Evolutionary conservation across 768 basidiomycete species (phyloP), one percentile per base, ranked within the genome.

Genomic region (Podaxis pistillaris): DNA sequence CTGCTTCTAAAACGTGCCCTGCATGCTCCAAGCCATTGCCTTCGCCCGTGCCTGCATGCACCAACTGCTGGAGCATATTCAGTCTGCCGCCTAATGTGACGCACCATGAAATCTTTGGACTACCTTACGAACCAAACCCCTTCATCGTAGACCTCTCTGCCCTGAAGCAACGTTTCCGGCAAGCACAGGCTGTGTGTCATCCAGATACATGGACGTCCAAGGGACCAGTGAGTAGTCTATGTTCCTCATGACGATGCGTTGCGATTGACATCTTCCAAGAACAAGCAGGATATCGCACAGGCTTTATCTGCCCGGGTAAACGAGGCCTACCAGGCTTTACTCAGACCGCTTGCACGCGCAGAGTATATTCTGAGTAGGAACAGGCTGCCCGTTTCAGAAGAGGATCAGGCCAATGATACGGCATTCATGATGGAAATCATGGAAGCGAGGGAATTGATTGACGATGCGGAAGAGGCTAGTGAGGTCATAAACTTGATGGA

Each of bases 171-270:
- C 81, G 82, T 30, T 96, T 93, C 71, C 77, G 90, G 37, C 76
- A 82, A 51, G 84, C 90, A 2, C 95, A 96, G 70, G 80, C 86
- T 22, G 76, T 85, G 22, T 87, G 92, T 56, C 95, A 98, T 77
- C 95, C 95, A 0, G 95, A 98, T 72, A 81, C 86, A 12, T 96
- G 91, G 89, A 82, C 86, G 37, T 82, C 85, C 33, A 81, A 84
- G 69, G 86, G 86, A 60, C 73, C 82, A 63, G 91, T 90, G 74
- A 69, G 73, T 75, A 22, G 57, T 46, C 59, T 54, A 63, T 41
- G 30, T 52, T 28, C 36, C 68, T 15, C 19, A 51, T 47, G 36
- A 33, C 59, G 58, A 51, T n/a, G 37, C 30, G 38, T 36, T 40
- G 26, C 26, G 64, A 65, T 56, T 61, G 49, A 56, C 64, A 50